Percentiles rank a stretch among this genome's conserved stretches.
These are phyloP conservation scores for Dendrocalamus latiflorus DNA, from an alignment of 202 grass and related monocot genomes.

Conservation along the genomic window DNA sequence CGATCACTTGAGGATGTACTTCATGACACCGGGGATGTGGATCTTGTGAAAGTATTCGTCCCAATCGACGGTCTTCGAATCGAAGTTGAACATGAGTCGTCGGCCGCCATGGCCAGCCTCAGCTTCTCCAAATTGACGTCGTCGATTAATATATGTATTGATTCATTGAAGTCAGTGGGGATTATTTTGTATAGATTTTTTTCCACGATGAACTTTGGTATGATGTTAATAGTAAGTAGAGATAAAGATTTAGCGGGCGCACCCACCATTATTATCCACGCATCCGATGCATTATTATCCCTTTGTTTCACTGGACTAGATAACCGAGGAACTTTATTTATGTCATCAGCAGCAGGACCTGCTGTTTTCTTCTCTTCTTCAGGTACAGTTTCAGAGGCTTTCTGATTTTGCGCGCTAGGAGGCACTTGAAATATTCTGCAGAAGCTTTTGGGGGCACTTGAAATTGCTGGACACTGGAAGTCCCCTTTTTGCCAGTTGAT, in stretches of 20 bases:
- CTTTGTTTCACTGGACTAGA: constrained; percentile 94
- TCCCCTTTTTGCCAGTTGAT: constrained; percentile 50
- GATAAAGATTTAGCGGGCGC: too few species aligned
- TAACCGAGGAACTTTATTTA: constrained; percentile 43
- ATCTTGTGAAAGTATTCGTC: constrained; percentile 52
- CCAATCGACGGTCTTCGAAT: constrained; percentile 63
- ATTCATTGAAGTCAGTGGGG: too few species aligned
- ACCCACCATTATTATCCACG: too few species aligned
- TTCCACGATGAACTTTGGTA: too few species aligned
- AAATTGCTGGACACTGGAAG: constrained; percentile 45
- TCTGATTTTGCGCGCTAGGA: constrained; percentile 49
- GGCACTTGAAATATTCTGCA: constrained; percentile 42
- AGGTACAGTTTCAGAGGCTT: constrained; percentile 50
- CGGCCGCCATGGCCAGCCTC: constrained; percentile 14
- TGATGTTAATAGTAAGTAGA: too few species aligned
- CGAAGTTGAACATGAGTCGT: constrained; percentile 42
- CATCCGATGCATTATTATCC: too few species aligned
- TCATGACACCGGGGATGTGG: constrained; percentile 70
- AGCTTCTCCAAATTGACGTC: constrained; percentile 56
- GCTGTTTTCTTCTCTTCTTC: constrained; percentile 55
- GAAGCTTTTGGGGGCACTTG: constrained; percentile 48
- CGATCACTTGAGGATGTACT: constrained; percentile 46
- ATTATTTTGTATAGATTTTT: too few species aligned
- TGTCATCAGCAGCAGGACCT: constrained; percentile 39
- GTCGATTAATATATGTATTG: too few species aligned